Evolutionary conservation across 768 basidiomycete genomes (phyloP), one percentile per base, ranked within the genome.

Genomic region (Punctularia strigosozonata): DNA sequence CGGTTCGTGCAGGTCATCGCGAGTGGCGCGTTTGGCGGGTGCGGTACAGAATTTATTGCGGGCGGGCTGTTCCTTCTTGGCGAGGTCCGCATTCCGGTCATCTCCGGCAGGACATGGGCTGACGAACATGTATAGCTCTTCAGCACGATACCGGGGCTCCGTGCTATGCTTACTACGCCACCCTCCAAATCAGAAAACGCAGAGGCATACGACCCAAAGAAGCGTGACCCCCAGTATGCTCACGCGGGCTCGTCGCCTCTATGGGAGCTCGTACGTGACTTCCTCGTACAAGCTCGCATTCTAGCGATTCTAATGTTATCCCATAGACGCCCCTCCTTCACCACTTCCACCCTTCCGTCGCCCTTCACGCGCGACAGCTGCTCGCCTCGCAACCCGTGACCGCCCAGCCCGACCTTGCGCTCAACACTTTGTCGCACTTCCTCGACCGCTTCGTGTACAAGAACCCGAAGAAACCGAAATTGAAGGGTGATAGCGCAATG

Each of bases 381-480:
- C 71, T 97, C 36, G 52, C 64, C 1, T 72, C 69, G 6, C 68
- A 80, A 35, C 80, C 82, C 0, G 62, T 97, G 8, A 87, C 88
- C 0, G 81, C 85, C 7, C 80, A 75, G 6, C 72, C 88, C 0
- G 92, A 98, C 52, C 80, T 99, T 35, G 79, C 86, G 7, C 77
- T 90, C 41, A 91, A 95, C 62, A 92, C 91, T 1, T 74, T 97
- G 18, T 80, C 86, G 1, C 87, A 91, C 50, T 97, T 99, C 74
- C 73, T 98, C 28, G 95, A 98, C 54, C 77, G 92, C 2, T 97
- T 98, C 62, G 87, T 97, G 31, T 97, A 89, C 66, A 88, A 91
- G 59, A 97, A 98, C 55, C 80, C 91, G 1, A 98, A 97, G 64
- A 79, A 81, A 49, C 49, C 55, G 26, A 63, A 61, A 42, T 8